Evolutionary conservation across 2,329 filamentous ascomycete species (phyloP).

Genomic region (Scedosporium dehoogii): DNA sequence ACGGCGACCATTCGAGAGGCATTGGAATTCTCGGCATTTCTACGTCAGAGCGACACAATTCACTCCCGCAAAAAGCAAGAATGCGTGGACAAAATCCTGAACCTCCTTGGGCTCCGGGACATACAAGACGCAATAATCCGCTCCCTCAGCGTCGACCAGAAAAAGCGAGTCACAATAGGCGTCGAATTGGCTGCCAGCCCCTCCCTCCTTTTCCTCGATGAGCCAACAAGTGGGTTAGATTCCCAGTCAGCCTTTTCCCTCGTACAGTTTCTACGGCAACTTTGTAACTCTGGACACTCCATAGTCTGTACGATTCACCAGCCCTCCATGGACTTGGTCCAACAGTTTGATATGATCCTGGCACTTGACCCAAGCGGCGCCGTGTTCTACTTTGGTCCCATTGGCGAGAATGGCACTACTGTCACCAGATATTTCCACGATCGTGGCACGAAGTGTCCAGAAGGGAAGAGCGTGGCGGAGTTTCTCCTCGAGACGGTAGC

Average conservation of each 20-base stretch:
- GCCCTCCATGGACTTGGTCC: constrained; percentile 68
- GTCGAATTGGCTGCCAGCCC: constrained; percentile 73
- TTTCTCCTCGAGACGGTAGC: constrained; percentile 71
- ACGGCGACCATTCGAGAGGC: constrained; percentile 74
- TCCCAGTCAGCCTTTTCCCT: constrained; percentile 69
- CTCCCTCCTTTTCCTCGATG: constrained; percentile 72
- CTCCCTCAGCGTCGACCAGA: constrained; percentile 78
- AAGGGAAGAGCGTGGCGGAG: constrained; percentile 73
- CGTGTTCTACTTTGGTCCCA: constrained; percentile 62
- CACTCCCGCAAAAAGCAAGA: constrained; percentile 44
- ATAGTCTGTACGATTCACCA: constrained; percentile 57
- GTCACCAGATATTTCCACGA: constrained; percentile 54
- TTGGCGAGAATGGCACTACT: constrained; percentile 23
- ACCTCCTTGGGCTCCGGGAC: constrained; percentile 60
- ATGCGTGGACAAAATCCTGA: constrained; percentile 57
- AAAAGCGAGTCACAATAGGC: constrained; percentile 68
- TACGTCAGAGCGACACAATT: constrained; percentile 42
- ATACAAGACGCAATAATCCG: constrained; percentile 67
- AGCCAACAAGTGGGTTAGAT: constrained; percentile 76
- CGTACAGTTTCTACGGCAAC: constrained; percentile 57
- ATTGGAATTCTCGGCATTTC: constrained; percentile 63
- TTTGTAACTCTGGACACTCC: constrained; percentile 58
- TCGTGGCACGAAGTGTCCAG: constrained; percentile 52
- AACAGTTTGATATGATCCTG: constrained; percentile 65
- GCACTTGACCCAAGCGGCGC: constrained; percentile 61